Evolutionary conservation across 257 asterid species (phyloP).

Genomic region (Lycium ferocissimum): DNA sequence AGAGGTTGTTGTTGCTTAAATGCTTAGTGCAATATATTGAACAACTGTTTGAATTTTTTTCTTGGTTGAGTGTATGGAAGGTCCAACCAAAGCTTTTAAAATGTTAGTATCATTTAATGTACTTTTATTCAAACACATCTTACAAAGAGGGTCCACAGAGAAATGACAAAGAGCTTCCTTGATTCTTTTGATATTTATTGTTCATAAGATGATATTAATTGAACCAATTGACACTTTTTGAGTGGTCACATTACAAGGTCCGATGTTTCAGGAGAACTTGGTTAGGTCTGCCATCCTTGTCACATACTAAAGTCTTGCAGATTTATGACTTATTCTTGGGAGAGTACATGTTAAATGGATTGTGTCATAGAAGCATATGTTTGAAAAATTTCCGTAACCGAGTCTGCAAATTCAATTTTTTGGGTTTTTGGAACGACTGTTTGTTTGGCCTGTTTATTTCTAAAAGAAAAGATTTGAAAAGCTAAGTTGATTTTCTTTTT

Average conservation of each 20-base stretch:
- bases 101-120: background rate
- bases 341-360: background rate
- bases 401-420: background rate
- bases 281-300: background rate
- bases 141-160: background rate
- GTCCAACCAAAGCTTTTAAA: too few species aligned
- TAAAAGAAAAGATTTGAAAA: background rate
- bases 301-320: background rate
- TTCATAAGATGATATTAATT: background rate
- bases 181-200: conserved; percentile 9
- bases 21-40: background rate
- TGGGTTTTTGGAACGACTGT: background rate
- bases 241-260: background rate
- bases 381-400: background rate
- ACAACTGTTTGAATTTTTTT: background rate
- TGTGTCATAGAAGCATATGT: background rate
- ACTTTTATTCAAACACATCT: background rate
- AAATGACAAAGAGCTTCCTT: background rate
- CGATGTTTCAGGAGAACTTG: background rate
- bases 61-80: background rate
- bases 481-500: background rate
- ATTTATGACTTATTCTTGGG: background rate
- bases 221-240: background rate
- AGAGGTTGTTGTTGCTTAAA: conserved; percentile 31
- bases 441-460: background rate